Percentiles rank a stretch among this genome's conserved stretches.
Conservation (phyloP, 1,139 yeast species). For the Hyphopichia buzzinii region DNA sequence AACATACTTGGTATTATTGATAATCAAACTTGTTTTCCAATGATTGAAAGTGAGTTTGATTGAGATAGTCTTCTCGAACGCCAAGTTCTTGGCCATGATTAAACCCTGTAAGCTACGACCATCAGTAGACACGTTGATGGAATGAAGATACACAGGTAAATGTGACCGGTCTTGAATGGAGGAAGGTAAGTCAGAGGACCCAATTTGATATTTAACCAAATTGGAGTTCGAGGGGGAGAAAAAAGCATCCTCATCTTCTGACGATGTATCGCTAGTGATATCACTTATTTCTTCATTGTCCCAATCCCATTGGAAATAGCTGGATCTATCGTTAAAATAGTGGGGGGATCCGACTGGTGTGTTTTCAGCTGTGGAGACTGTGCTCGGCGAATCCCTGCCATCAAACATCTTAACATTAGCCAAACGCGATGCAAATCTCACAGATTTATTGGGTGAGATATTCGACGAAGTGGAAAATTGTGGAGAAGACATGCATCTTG, state of each 20-base stretch:
- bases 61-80: conserved; percentile 35
- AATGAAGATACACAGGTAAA: conserved; percentile 6
- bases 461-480: conserved; percentile 9
- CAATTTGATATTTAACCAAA: conserved; percentile 8
- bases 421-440: conserved; percentile 36
- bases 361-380: conserved; percentile 32
- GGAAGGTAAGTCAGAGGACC: conserved; percentile 11
- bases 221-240: conserved; percentile 2
- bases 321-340: conserved; percentile 7
- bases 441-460: conserved; percentile 27
- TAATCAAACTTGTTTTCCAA: conserved; percentile 34
- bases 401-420: conserved; percentile 41
- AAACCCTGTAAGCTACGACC: conserved; percentile 25
- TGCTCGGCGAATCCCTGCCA: conserved; percentile 40
- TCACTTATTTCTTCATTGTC: conserved; percentile 9
- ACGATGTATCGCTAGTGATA: conserved; percentile 7
- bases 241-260: conserved; percentile 15
- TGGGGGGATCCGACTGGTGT: conserved; percentile 37
- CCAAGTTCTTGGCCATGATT: conserved; percentile 36
- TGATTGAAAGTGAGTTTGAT: conserved; percentile 37
- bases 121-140: conserved; percentile 10
- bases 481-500: conserved; percentile 27
- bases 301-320: conserved; percentile 11
- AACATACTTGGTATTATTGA: conserved; percentile 25
- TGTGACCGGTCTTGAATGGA: conserved; percentile 5